Evolutionary conservation across 208 protist species (phyloP).

Genomic region (Angomonas deanei): DNA sequence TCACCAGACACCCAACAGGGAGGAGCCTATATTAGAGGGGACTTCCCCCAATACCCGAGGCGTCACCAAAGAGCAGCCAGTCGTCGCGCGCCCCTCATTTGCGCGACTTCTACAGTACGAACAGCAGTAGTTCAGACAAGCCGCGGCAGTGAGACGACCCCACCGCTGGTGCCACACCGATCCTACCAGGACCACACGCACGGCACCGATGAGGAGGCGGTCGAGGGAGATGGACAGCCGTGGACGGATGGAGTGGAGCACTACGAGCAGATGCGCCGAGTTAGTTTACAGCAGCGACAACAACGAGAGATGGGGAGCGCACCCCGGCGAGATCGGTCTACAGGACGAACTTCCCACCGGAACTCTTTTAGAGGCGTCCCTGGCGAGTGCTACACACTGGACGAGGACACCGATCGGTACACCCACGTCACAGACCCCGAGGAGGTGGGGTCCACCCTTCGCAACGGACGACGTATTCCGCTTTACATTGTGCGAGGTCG

Average conservation of each 20-base stretch:
- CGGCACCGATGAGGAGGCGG: background rate
- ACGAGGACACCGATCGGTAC: background rate
- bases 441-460: background rate
- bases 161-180: background rate
- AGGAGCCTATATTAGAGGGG: too few relatives aligned
- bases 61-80: too few relatives aligned
- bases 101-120: background rate
- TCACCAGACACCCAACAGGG: too few relatives aligned
- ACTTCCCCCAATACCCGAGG: too few relatives aligned
- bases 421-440: background rate
- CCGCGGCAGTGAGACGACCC: too few relatives aligned
- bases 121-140: too few relatives aligned
- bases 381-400: slow-evolving; percentile 1
- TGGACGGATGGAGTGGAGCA: background rate
- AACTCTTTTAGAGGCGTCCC: background rate
- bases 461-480: background rate
- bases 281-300: background rate
- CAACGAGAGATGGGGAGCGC: too few relatives aligned
- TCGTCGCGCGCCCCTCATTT: too few relatives aligned
- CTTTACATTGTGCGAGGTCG: background rate
- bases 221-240: background rate
- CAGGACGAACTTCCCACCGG: background rate
- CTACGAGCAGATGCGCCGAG: background rate
- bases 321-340: background rate
- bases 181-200: background rate